Conservation (phyloP, 805 yeast species). For the Yarrowia divulgata region DNA sequence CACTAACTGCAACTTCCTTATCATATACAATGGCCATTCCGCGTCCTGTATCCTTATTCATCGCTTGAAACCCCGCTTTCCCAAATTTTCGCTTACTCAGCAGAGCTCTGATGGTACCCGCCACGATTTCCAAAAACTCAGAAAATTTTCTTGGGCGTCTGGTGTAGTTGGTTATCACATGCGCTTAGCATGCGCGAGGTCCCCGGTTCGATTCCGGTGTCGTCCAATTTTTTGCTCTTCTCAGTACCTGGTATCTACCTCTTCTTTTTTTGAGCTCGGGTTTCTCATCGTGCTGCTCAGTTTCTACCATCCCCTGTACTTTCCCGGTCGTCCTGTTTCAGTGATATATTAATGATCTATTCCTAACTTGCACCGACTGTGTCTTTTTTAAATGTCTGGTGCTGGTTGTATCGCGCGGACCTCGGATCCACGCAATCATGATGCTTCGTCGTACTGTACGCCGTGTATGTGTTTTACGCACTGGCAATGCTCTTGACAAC, state of each 20-base stretch:
- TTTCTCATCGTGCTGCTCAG: too few species aligned
- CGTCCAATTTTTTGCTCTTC: constrained; percentile 2
- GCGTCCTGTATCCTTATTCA: too few species aligned
- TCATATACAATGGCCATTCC: too few species aligned
- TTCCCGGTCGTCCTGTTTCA: background rate
- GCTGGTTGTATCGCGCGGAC: background rate
- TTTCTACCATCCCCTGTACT: too few species aligned
- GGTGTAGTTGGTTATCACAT: constrained; percentile 32
- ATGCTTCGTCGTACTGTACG: constrained; percentile 17
- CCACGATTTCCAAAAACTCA: background rate
- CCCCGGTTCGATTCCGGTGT: constrained; percentile 34
- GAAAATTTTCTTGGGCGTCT: constrained; percentile 18
- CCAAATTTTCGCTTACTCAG: background rate
- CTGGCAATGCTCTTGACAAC: constrained; percentile 5
- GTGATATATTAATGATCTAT: constrained; percentile 30
- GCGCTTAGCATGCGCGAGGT: constrained; percentile 34
- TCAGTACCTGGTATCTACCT: too few species aligned
- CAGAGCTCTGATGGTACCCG: background rate
- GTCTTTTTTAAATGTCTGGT: background rate
- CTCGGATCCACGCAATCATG: constrained; percentile 1
- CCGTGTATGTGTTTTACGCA: background rate
- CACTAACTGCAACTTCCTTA: too few species aligned
- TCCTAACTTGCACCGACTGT: constrained; percentile 22
- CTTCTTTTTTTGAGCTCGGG: too few species aligned
- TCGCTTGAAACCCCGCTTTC: background rate